A percentile compares a stretch with the other conserved stretches of the same genome.
Evolutionary conservation across 2,329 filamentous ascomycete species (phyloP).

Genomic region (Tympanopsis confertula): DNA sequence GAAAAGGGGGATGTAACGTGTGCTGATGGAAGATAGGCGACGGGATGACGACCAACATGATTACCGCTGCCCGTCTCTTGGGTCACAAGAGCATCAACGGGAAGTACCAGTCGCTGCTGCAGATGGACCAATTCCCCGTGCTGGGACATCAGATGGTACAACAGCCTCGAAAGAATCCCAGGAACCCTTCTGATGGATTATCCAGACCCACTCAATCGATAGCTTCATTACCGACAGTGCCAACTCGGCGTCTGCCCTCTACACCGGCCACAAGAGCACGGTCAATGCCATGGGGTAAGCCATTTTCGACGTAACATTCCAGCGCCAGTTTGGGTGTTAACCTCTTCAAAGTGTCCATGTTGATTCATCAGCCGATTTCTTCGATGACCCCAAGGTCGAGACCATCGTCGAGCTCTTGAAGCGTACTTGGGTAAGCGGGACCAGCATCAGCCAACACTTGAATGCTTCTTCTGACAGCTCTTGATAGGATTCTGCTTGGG

Average conservation of each 20-base stretch:
- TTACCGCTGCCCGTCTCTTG: conserved; percentile 68
- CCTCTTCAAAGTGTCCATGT: conserved; percentile 47
- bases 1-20: conserved; percentile 1
- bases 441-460: conserved; percentile 24
- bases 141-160: conserved; percentile 70
- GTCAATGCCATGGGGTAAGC: conserved; percentile 65
- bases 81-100: conserved; percentile 76
- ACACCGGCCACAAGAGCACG: conserved; percentile 72
- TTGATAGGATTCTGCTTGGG: conserved; percentile 38
- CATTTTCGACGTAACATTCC: too few relatives aligned
- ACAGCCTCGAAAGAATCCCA: not conserved
- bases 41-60: conserved; percentile 67
- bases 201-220: conserved; percentile 66
- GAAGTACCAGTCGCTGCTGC: conserved; percentile 65
- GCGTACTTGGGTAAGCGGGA: conserved; percentile 50
- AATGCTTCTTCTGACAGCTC: too few relatives aligned
- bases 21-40: conserved; percentile 19
- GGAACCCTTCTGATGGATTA: not conserved
- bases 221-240: conserved; percentile 78
- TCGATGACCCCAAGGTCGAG: conserved; percentile 80
- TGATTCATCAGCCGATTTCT: conserved; percentile 61
- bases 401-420: conserved; percentile 69
- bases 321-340: not conserved
- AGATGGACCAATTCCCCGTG: conserved; percentile 75
- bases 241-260: conserved; percentile 72